Base-by-base conservation (phyloP, 139 green algal species). In the Klebsormidium nitens region DNA sequence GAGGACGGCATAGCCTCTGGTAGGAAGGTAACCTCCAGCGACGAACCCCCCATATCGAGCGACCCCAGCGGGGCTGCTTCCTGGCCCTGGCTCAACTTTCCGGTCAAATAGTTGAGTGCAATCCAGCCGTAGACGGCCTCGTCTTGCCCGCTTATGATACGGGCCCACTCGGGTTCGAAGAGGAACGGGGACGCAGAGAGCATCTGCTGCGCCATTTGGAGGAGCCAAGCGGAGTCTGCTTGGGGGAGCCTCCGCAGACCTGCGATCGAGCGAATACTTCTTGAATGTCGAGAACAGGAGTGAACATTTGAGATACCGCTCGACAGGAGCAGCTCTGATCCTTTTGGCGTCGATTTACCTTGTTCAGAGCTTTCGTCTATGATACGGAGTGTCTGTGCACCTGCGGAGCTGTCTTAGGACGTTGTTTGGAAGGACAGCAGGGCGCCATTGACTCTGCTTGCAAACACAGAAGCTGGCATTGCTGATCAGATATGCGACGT, bases 51-150 rank as follows among this genome's bases (percentile, higher is more conserved):
- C 4, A 72, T 39, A 36, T 77, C 70, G 23, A 55, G 46, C 48
- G 26, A 4, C 48, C 48, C 38, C 56, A 50, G 14, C 42, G 42
- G 42, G 11, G 8, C 11, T 14, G 11, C 11, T 50, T 8, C 8
- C 36, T 26, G 28, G 5, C 37, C 66, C 28, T 40, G 29, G 32
- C 35, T n/a, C 28, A 75, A 56, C 19, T 68, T 31, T 26, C 67
- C 67, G 8, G 3, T 17, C 14, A 35, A 35, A 39, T 75, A 67
- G 58, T 75, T 75, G 19, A 75, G 55, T n/a, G 67, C 67, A 39
- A 75, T 75, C 67, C 67, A 75, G n/a, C 88, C 91, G 64, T 84
- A 96, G 29, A 90, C 60, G 31, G 86, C 91, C 78, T 96, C 91
- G 11, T 96, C 82, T 17, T 63, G 59, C 0, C 90, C 90, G 36